Evolutionary conservation across 768 basidiomycete species (phyloP).

Genomic region (Agrocybe praecox): DNA sequence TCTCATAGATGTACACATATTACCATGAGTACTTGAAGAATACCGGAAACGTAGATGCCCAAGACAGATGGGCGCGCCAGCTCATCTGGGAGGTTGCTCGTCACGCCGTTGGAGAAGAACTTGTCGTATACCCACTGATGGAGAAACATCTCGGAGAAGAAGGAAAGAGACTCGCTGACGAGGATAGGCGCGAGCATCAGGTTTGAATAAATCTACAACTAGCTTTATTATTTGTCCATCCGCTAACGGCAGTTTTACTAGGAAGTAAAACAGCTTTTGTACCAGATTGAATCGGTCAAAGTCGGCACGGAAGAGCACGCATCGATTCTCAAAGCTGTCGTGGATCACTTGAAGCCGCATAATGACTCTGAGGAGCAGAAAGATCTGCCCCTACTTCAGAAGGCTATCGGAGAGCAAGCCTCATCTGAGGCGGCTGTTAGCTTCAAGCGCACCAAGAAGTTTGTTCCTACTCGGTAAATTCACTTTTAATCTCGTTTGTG

Average conservation of each 20-base stretch:
- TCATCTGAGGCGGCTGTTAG: conserved; percentile 45
- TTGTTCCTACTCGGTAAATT: conserved; percentile 62
- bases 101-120: conserved; percentile 64
- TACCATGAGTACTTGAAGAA: conserved; percentile 49
- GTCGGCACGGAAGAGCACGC: conserved; percentile 48
- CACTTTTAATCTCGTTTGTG: background rate
- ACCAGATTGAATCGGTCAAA: conserved; percentile 45
- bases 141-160: conserved; percentile 55
- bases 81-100: conserved; percentile 63
- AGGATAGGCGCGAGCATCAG: conserved; percentile 60
- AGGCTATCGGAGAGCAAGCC: conserved; percentile 43
- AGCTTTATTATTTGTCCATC: too few relatives aligned
- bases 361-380: conserved; percentile 59
- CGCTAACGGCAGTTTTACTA: conserved; percentile 7
- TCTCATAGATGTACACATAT: conserved; percentile 54
- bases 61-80: conserved; percentile 56
- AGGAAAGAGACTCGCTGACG: conserved; percentile 51
- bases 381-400: conserved; percentile 58
- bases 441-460: conserved; percentile 62
- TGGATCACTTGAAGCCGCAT: conserved; percentile 52
- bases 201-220: too few relatives aligned
- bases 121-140: conserved; percentile 65
- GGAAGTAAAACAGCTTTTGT: conserved; percentile 41
- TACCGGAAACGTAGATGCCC: conserved; percentile 44
- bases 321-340: conserved; percentile 40